phyloP scores from a whole-genome alignment of 331 rosid species.

The Malus hybrid region DNA sequence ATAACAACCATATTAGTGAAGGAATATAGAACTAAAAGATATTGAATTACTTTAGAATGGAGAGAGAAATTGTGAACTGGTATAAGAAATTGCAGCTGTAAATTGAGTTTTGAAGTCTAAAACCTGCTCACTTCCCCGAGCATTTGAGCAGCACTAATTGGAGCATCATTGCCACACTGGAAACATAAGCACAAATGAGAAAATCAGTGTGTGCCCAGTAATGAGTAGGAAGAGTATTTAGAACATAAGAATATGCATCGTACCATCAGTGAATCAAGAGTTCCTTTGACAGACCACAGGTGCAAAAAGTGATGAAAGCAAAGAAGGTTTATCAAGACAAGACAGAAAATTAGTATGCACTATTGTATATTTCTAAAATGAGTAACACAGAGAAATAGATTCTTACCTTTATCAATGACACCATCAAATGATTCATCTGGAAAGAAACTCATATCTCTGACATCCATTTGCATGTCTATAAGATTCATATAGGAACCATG shows the following conservation, averaged over 20 bases:
- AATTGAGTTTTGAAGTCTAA: slow-evolving; percentile 22
- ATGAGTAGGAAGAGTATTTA: background rate
- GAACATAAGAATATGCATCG: slow-evolving; percentile 18
- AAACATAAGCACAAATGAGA: slow-evolving; percentile 16
- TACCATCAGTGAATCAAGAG: slow-evolving; percentile 99
- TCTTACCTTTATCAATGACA: slow-evolving; percentile 77
- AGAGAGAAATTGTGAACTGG: background rate
- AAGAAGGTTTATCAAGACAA: slow-evolving; percentile 18
- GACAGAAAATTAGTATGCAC: slow-evolving; percentile 8
- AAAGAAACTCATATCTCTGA: slow-evolving; percentile 83
- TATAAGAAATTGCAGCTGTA: background rate
- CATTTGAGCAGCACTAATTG: slow-evolving; percentile 81
- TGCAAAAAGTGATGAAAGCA: slow-evolving; percentile 13
- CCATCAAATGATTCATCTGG: slow-evolving; percentile 68
- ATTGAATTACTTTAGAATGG: background rate
- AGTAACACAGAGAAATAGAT: background rate
- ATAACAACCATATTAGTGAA: slow-evolving; percentile 2
- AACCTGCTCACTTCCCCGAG: slow-evolving; percentile 99
- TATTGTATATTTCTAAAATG: background rate
- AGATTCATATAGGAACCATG: slow-evolving; percentile 23
- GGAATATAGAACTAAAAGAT: slow-evolving; percentile 10
- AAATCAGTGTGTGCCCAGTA: slow-evolving; percentile 21
- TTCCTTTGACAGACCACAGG: slow-evolving; percentile 47
- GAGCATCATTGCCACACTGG: slow-evolving; percentile 86
- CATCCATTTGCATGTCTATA: slow-evolving; percentile 89